These are phyloP conservation scores for Phytophthora palmivora DNA, from an alignment of 352 stramenopile genomes.

Conservation along the genomic window DNA sequence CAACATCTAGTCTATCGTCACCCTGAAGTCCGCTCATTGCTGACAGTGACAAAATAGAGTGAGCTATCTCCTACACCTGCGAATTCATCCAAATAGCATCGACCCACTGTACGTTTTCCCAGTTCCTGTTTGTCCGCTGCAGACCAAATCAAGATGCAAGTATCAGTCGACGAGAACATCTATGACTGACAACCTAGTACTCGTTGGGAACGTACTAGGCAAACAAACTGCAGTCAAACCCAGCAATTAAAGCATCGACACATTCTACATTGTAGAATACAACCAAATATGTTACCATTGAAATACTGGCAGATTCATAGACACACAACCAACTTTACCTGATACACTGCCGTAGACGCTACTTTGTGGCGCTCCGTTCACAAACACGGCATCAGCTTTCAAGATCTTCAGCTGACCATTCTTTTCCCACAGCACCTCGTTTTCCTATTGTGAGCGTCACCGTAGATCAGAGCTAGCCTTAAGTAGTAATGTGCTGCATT, in stretches of 20 bases:
- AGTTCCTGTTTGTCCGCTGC: slow-evolving; percentile 71
- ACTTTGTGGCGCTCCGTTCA: slow-evolving; percentile 42
- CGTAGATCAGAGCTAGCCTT: slow-evolving; percentile 1
- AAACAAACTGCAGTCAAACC: slow-evolving; percentile 78
- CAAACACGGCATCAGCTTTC: slow-evolving; percentile 60
- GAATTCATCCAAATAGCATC: not conserved
- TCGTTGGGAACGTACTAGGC: slow-evolving; percentile 55
- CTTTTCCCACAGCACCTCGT: slow-evolving; percentile 69
- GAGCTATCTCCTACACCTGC: not conserved
- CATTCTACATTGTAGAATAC: slow-evolving; percentile 45
- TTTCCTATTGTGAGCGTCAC: slow-evolving; percentile 33
- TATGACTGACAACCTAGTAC: not conserved
- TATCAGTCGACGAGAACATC: not conserved
- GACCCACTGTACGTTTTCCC: slow-evolving; percentile 71
- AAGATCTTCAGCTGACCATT: slow-evolving; percentile 69
- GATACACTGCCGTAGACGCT: slow-evolving; percentile 61
- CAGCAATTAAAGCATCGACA: slow-evolving; percentile 61
- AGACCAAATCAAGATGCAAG: not conserved
- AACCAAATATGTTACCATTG: slow-evolving; percentile 5
- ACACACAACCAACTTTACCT: slow-evolving; percentile 36
- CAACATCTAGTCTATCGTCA: slow-evolving; percentile 11
- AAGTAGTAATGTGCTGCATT: not conserved
- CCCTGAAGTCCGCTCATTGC: slow-evolving; percentile 70
- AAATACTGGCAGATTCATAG: not conserved
- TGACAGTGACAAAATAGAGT: slow-evolving; percentile 17